Evolutionary conservation across 1,284 basidiomycete species (phyloP).

Genomic region (Nidula niveotomentosa): DNA sequence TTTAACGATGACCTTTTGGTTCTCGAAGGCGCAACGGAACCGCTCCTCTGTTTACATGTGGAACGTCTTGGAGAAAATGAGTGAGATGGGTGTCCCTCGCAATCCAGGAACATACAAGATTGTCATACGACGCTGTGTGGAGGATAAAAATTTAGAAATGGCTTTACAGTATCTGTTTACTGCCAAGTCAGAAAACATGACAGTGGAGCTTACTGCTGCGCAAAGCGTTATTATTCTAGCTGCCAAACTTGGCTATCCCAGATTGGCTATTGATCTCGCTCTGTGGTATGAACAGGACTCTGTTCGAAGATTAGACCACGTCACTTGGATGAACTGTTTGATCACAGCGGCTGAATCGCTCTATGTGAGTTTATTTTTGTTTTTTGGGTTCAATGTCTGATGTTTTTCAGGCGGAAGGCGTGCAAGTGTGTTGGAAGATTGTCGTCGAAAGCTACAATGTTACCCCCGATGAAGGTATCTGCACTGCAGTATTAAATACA

Average conservation of each 20-base stretch:
- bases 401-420: constrained; percentile 59
- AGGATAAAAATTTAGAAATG: constrained; percentile 58
- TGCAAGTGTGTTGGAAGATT: constrained; percentile 61
- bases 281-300: constrained; percentile 55
- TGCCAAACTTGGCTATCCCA: constrained; percentile 47
- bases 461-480: constrained; percentile 74
- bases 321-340: constrained; percentile 62
- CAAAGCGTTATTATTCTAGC: constrained; percentile 50
- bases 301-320: constrained; percentile 48
- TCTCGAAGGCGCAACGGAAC: constrained; percentile 32
- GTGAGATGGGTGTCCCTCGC: constrained; percentile 42
- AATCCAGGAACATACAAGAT: constrained; percentile 52
- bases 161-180: constrained; percentile 55
- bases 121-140: constrained; percentile 48
- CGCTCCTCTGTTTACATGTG: constrained; percentile 32
- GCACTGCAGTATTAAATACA: constrained; percentile 66
- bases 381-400: constrained; percentile 3
- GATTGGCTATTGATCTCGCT: constrained; percentile 70
- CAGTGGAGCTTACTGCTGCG: constrained; percentile 47
- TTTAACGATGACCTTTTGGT: constrained; percentile 2
- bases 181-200: constrained; percentile 42
- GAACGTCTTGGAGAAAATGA: constrained; percentile 43
- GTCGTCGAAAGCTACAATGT: constrained; percentile 51
- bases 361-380: constrained; percentile 49
- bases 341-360: constrained; percentile 53